A percentile compares a stretch with the other conserved stretches of the same genome.
phyloP scores from a whole-genome alignment of 2,329 filamentous ascomycete species.

The Ophiocordyceps polyrhachis-furcata region DNA sequence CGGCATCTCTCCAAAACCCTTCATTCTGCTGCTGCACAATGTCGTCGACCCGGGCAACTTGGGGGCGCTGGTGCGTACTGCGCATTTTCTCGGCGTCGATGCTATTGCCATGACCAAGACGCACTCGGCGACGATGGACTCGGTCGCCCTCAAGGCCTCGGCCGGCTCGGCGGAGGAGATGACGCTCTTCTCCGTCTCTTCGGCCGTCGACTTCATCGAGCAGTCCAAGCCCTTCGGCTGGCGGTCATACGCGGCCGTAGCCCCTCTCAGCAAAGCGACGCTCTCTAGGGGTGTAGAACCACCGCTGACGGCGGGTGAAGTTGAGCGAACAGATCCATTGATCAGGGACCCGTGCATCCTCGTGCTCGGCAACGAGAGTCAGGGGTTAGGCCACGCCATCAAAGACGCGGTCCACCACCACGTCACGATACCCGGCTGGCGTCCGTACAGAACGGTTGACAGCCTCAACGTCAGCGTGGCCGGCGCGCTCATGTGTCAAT shows the following conservation, averaged over 20 bases:
- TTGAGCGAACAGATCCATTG: slow-evolving; percentile 34
- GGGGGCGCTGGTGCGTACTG: slow-evolving; percentile 73
- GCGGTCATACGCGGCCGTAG: slow-evolving; percentile 63
- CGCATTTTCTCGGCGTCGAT: slow-evolving; percentile 77
- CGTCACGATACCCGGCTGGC: slow-evolving; percentile 39
- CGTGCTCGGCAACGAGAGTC: slow-evolving; percentile 66
- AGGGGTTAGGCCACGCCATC: slow-evolving; percentile 48
- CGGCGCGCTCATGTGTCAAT: slow-evolving; percentile 40
- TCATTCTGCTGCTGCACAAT: slow-evolving; percentile 57
- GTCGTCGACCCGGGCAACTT: slow-evolving; percentile 79
- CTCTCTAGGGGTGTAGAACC: slow-evolving; percentile 17
- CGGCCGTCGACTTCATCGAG: slow-evolving; percentile 50
- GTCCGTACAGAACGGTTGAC: slow-evolving; percentile 38
- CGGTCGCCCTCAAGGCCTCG: slow-evolving; percentile 70
- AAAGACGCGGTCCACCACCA: slow-evolving; percentile 47
- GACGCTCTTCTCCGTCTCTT: slow-evolving; percentile 49
- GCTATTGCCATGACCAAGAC: slow-evolving; percentile 61
- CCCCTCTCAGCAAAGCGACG: slow-evolving; percentile 18
- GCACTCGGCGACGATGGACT: slow-evolving; percentile 54
- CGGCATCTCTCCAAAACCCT: slow-evolving; percentile 31
- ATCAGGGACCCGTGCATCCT: slow-evolving; percentile 50
- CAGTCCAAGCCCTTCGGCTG: slow-evolving; percentile 54
- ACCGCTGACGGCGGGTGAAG: slow-evolving; percentile 24
- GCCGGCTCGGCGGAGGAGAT: slow-evolving; percentile 74
- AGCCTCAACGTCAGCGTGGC: slow-evolving; percentile 91